Evolutionary conservation across 768 basidiomycete genomes (phyloP).

Genomic region (Rhodotorula kratochvilovae): DNA sequence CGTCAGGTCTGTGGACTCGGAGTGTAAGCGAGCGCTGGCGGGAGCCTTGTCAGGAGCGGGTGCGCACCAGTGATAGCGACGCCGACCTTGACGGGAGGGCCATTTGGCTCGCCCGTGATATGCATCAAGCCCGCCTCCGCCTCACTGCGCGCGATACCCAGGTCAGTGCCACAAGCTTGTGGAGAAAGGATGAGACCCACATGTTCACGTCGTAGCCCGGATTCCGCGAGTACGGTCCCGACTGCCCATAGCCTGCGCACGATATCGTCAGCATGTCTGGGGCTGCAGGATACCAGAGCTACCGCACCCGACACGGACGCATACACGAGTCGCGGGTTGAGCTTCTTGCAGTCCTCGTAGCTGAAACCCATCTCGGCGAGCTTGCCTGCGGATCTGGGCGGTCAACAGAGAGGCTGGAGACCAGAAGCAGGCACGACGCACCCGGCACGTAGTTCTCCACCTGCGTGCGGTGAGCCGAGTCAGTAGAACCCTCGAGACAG

Average conservation of each 20-base stretch:
- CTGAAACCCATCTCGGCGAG: conserved; percentile 77
- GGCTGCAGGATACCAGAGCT: background rate
- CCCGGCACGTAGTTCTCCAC: conserved; percentile 41
- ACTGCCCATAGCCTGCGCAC: conserved; percentile 69
- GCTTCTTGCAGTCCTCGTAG: conserved; percentile 69
- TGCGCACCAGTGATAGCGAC: conserved; percentile 84
- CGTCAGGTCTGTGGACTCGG: conserved; percentile 16
- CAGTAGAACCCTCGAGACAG: background rate
- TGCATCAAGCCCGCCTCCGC: conserved; percentile 73
- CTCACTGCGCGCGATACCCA: conserved; percentile 52
- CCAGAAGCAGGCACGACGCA: background rate
- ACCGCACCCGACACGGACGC: conserved; percentile 75
- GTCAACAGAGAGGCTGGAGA: background rate
- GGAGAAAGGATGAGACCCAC: background rate
- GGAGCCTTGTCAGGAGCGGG: conserved; percentile 33
- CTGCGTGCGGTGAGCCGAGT: background rate
- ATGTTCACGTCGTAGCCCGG: conserved; percentile 55
- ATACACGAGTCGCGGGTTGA: conserved; percentile 79
- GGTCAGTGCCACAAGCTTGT: conserved; percentile 36
- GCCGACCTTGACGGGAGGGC: conserved; percentile 87
- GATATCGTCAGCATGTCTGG: background rate
- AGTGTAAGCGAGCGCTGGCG: conserved; percentile 55
- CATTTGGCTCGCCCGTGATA: conserved; percentile 74
- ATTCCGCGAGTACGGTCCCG: conserved; percentile 74
- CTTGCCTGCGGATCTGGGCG: conserved; percentile 55